These are phyloP conservation scores for Paraphaeosphaeria minitans DNA, from an alignment of 2,329 filamentous ascomycete species.

Conservation along the genomic window DNA sequence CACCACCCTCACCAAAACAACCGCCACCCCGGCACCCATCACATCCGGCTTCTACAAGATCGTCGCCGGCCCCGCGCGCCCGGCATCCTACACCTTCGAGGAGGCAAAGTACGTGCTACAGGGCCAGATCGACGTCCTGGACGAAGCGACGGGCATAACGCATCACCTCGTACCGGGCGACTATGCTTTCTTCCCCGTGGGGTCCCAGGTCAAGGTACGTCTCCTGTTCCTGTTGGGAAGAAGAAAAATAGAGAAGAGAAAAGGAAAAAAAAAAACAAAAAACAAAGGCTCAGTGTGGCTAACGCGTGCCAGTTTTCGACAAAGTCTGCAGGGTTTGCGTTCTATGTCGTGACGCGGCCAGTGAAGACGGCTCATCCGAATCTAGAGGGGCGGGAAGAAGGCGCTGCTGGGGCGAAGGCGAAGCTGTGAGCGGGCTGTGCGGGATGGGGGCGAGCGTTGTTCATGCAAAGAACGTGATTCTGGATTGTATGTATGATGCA, in stretches of 20 bases:
- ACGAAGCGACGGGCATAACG: constrained; percentile 31
- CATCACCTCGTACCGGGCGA: constrained; percentile 33
- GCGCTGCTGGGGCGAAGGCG: constrained; percentile 17
- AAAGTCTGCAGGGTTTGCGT: constrained; percentile 28
- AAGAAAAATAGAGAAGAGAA: not conserved
- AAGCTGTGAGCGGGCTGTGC: constrained; percentile 8
- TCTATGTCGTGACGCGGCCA: constrained; percentile 31
- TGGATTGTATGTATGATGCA: not conserved
- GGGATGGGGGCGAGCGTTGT: too few relatives aligned
- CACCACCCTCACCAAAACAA: constrained; percentile 28
- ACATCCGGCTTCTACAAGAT: constrained; percentile 36
- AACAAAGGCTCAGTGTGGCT: too few relatives aligned
- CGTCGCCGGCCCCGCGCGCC: constrained; percentile 25
- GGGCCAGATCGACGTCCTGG: constrained; percentile 32
- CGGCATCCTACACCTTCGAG: constrained; percentile 29
- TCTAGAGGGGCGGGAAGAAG: constrained; percentile 27
- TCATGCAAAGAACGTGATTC: too few relatives aligned
- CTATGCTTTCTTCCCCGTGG: constrained; percentile 35
- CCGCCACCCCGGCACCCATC: constrained; percentile 26
- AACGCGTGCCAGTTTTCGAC: constrained; percentile 24
- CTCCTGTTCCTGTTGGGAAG: not conserved
- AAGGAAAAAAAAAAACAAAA: too few relatives aligned
- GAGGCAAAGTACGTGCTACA: constrained; percentile 34
- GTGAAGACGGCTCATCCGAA: constrained; percentile 25
- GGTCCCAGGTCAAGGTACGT: constrained; percentile 20